phyloP scores from a whole-genome alignment of 495 filamentous ascomycete species.

The Neurospora sp. region DNA sequence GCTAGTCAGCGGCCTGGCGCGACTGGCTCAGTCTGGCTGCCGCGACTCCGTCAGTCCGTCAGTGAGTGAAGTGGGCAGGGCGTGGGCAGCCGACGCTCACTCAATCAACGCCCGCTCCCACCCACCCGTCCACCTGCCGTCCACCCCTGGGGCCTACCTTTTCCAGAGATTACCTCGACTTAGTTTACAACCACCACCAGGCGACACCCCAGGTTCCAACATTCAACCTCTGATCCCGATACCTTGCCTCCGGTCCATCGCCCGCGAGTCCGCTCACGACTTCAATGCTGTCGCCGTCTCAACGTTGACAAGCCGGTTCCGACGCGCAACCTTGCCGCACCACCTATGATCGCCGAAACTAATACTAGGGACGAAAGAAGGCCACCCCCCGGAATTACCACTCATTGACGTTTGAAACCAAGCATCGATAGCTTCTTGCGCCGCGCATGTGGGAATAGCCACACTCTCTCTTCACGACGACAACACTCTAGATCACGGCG shows the following conservation, averaged over 20 bases:
- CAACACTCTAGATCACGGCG: not conserved
- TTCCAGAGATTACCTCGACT: not conserved
- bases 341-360: not conserved
- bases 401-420: not conserved
- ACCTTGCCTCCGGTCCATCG: not conserved
- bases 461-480: not conserved
- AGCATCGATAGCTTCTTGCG: not conserved
- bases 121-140: constrained; percentile 6
- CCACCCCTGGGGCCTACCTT: constrained; percentile 1
- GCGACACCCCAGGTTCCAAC: not conserved
- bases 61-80: not conserved
- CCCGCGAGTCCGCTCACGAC: constrained; percentile 1
- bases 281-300: not conserved
- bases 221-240: not conserved
- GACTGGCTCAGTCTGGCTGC: constrained; percentile 6
- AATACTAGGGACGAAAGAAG: not conserved
- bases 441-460: not conserved
- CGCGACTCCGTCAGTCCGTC: not conserved
- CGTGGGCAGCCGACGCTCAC: constrained; percentile 2
- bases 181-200: not conserved
- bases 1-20: constrained; percentile 24
- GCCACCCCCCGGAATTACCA: not conserved
- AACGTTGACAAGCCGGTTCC: not conserved
- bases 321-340: not conserved
- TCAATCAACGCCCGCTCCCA: not conserved